A percentile compares a stretch with the other conserved stretches of the same genome.
Conservation (phyloP, 495 filamentous ascomycete genomes). For the Apiosordaria backusii region DNA sequence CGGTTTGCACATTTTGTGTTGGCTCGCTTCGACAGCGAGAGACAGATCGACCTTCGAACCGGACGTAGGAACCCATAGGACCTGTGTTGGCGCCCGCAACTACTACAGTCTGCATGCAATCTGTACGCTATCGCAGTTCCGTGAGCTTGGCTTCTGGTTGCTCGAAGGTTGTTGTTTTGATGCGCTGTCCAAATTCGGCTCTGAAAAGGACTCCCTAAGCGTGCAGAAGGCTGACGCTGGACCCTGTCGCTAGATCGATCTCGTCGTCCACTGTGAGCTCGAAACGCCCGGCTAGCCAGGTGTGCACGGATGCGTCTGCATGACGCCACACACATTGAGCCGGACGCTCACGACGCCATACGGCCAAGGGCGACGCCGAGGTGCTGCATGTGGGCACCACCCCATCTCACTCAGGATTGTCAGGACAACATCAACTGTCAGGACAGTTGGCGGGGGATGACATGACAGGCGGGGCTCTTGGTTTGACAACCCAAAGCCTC, state of each 20-base stretch:
- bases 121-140: background rate
- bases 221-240: conserved; percentile 20
- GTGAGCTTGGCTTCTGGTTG: conserved; percentile 2
- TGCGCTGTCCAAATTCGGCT: background rate
- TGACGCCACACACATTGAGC: conserved; percentile 29
- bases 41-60: conserved; percentile 5
- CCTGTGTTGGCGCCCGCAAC: background rate
- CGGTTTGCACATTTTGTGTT: background rate
- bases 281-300: conserved; percentile 22
- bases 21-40: background rate
- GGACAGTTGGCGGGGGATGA: background rate
- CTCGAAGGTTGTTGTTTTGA: conserved; percentile 5
- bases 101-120: background rate
- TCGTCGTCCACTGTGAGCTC: conserved; percentile 22
- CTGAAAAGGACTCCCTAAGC: conserved; percentile 17
- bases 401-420: background rate
- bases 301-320: conserved; percentile 30
- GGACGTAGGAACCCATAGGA: background rate
- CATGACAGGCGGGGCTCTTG: background rate
- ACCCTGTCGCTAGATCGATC: conserved; percentile 18
- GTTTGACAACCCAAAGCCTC: conserved; percentile 1
- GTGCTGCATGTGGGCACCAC: background rate
- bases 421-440: conserved; percentile 2
- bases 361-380: background rate
- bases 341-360: conserved; percentile 13